Evolutionary conservation across 257 asterid species (phyloP).

Genomic region (Solanum lycopersicoides): DNA sequence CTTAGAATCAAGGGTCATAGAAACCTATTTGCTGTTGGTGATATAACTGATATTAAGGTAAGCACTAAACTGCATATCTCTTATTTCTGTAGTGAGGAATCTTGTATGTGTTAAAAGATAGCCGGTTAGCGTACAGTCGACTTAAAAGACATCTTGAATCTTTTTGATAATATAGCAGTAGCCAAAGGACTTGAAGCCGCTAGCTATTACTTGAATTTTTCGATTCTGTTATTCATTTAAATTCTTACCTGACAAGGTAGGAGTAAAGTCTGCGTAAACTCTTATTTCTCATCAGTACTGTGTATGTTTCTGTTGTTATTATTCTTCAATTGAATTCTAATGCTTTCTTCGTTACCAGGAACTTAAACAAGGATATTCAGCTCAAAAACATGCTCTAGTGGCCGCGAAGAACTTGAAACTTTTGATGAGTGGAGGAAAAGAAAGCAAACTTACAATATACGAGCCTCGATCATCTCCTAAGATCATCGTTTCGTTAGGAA

Average conservation of each 20-base stretch:
- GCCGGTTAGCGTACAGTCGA: background rate
- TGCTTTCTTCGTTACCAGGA: conserved; percentile 24
- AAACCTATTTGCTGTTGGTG: conserved; percentile 69
- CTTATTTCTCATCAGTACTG: too few species aligned
- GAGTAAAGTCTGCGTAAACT: too few species aligned
- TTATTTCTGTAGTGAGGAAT: background rate
- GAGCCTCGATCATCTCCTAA: conserved; percentile 39
- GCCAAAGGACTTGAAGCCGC: too few species aligned
- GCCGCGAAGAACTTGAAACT: too few species aligned
- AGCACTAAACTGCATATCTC: background rate
- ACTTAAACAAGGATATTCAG: conserved; percentile 63
- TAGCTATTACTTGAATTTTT: background rate
- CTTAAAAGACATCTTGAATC: background rate
- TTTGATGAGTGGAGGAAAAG: too few species aligned
- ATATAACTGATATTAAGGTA: conserved; percentile 68
- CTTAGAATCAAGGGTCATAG: conserved; percentile 56
- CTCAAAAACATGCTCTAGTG: conserved; percentile 56
- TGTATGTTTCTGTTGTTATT: too few species aligned
- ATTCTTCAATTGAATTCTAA: background rate
- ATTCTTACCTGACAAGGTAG: too few species aligned
- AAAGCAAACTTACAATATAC: conserved; percentile 38
- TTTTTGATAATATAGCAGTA: too few species aligned
- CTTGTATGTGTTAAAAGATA: background rate
- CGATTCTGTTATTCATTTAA: background rate
- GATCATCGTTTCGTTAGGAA: conserved; percentile 15